Base-by-base conservation (phyloP, 805 yeast species). In the Teunomyces tritomae region DNA sequence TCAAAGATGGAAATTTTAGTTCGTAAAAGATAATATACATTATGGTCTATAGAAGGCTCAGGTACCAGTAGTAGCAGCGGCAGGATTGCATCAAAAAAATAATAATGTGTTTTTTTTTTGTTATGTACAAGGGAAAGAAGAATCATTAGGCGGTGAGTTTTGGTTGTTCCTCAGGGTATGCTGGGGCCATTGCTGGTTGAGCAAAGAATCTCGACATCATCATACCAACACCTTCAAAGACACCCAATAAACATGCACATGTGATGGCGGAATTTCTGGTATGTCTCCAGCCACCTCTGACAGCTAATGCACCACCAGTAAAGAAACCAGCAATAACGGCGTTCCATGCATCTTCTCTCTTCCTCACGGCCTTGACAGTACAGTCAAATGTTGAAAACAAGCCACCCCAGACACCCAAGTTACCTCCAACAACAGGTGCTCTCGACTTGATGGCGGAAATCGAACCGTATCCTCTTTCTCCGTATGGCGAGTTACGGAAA, bases 351-450 rank as follows among this genome's bases (percentile, higher is more conserved):
- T 94, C 99, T 70, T 94, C 99, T 77, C 97, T 89, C 71, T 89
- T 87, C 77, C 99, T 87, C 37, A 94, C 82, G 2, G 92, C 96
- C 70, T 92, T 94, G 41, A 94, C 96, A 11, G 91, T 80, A 77
- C 99, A 94, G 71, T 94, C 99, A 64, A 84, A 94, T 10, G 95
- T 86, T 29, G 97, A 89, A 66, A 94, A 94, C 59, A 94, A 76
- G 51, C 99, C 99, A 78, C 99, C 99, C 99, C 99, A 94, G 34
- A 89, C 96, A 74, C 99, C 99, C 63, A 94, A 92, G 71, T 94
- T 94, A 64, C 99, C 99, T 57, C 99, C 99, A 47, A 92, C 90
- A 43, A 92, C 97, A 34, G 99, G 99, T 2, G 97, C 98, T 69
- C 99, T 82, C 45, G 97, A 89, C 65, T 89, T 89, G 58, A 94